phyloP scores from a whole-genome alignment of 768 basidiomycete species.

The Mycena vitilis region DNA sequence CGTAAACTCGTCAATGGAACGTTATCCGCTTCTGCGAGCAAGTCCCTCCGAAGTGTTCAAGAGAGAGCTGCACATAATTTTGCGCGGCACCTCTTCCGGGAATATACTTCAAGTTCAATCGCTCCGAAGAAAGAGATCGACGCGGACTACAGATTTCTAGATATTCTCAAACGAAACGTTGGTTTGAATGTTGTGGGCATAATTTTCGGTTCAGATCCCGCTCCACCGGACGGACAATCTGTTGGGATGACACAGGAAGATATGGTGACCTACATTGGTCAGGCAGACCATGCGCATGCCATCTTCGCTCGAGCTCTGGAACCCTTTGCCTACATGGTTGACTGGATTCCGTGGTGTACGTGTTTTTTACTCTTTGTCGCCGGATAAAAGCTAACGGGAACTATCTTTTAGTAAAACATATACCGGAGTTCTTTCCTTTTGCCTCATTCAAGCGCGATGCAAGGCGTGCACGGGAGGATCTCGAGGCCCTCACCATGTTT shows the following conservation, averaged over 20 bases:
- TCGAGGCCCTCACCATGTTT: constrained; percentile 6
- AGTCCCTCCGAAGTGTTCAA: not conserved
- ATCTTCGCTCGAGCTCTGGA: constrained; percentile 1
- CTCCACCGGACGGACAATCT: not conserved
- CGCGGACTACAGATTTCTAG: not conserved
- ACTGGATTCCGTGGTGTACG: constrained; percentile 6
- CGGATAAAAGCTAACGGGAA: not conserved
- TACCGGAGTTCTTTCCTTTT: not conserved
- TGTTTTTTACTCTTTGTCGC: not conserved
- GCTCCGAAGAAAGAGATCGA: too few relatives aligned
- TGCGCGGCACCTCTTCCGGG: not conserved
- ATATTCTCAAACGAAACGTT: not conserved
- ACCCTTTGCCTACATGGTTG: constrained; percentile 5
- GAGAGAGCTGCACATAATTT: constrained; percentile 4
- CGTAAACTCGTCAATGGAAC: constrained; percentile 8
- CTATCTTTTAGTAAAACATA: not conserved
- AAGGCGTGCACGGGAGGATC: constrained; percentile 1
- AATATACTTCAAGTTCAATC: too few relatives aligned
- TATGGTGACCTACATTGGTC: constrained; percentile 1
- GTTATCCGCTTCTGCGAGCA: constrained; percentile 5
- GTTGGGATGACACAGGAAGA: constrained; percentile 1
- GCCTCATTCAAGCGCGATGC: constrained; percentile 3
- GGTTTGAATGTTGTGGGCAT: constrained; percentile 3
- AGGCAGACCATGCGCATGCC: constrained; percentile 6
- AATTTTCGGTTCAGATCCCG: constrained; percentile 5